phyloP scores from a whole-genome alignment of 2,329 filamentous ascomycete species.

The Daldinia sp. region DNA sequence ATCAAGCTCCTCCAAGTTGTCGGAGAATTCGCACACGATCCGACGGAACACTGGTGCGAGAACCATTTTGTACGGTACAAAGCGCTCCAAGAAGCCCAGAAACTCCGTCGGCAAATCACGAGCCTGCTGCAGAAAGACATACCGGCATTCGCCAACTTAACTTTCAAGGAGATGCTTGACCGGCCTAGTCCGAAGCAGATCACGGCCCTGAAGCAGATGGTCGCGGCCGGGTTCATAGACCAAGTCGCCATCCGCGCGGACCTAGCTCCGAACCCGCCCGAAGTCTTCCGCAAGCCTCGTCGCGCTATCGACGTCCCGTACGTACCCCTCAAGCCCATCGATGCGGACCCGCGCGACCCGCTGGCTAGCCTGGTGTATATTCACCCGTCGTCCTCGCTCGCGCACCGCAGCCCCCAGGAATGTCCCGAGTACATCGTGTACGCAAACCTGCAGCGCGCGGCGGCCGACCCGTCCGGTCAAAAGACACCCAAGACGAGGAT shows the following conservation, averaged over 20 bases:
- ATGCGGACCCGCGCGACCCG: constrained; percentile 57
- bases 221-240: constrained; percentile 92
- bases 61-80: constrained; percentile 89
- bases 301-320: constrained; percentile 95
- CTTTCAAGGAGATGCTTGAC: constrained; percentile 67
- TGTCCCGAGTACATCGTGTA: constrained; percentile 92
- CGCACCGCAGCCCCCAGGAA: constrained; percentile 75
- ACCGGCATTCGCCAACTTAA: constrained; percentile 70
- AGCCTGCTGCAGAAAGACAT: constrained; percentile 83
- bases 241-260: constrained; percentile 94
- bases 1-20: constrained; percentile 91
- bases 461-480: constrained; percentile 61
- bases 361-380: constrained; percentile 81
- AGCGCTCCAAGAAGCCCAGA: constrained; percentile 85
- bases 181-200: constrained; percentile 76
- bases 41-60: constrained; percentile 79
- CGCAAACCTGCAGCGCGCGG: constrained; percentile 80
- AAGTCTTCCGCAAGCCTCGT: constrained; percentile 75
- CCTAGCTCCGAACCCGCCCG: constrained; percentile 78
- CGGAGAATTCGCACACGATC: constrained; percentile 84
- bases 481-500: constrained; percentile 81
- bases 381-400: constrained; percentile 85
- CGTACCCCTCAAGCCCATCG: constrained; percentile 81
- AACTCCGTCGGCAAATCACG: constrained; percentile 85
- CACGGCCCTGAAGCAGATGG: constrained; percentile 87